Evolutionary conservation across 805 yeast genomes (phyloP).

Genomic region (Cyberlindnera americana): DNA sequence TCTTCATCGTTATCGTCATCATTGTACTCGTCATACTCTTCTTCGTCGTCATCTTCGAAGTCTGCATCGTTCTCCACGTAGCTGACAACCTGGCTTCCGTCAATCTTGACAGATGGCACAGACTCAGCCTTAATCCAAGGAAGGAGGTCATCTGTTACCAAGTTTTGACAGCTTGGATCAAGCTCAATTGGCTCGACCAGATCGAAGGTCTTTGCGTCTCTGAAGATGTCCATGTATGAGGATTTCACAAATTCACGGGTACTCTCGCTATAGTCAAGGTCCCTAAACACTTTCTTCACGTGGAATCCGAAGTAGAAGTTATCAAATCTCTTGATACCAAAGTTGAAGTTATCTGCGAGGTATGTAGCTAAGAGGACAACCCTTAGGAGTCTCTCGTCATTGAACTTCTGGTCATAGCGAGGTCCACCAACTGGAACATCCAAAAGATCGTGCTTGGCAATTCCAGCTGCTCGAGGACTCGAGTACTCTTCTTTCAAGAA

Average conservation of each 20-base stretch:
- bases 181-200: constrained; percentile 14
- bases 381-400: constrained; percentile 48
- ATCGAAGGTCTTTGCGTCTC: constrained; percentile 15
- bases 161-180: constrained; percentile 5
- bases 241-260: constrained; percentile 10
- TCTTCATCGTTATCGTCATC: not conserved
- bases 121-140: constrained; percentile 9
- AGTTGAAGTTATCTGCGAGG: constrained; percentile 48
- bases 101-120: not conserved
- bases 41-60: constrained; percentile 8
- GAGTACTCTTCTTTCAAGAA: constrained; percentile 49
- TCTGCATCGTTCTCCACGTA: constrained; percentile 18
- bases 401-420: constrained; percentile 37
- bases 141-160: constrained; percentile 5
- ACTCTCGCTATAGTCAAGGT: constrained; percentile 4
- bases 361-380: constrained; percentile 48
- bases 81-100: constrained; percentile 3
- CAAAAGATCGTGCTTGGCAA: constrained; percentile 48
- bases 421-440: constrained; percentile 68
- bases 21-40: constrained; percentile 3
- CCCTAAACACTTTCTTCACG: constrained; percentile 13
- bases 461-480: constrained; percentile 51
- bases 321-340: constrained; percentile 49
- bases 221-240: constrained; percentile 13
- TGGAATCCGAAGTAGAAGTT: constrained; percentile 25